Conservation (phyloP, 352 stramenopile genomes). For the Globisporangium alternatum region DNA sequence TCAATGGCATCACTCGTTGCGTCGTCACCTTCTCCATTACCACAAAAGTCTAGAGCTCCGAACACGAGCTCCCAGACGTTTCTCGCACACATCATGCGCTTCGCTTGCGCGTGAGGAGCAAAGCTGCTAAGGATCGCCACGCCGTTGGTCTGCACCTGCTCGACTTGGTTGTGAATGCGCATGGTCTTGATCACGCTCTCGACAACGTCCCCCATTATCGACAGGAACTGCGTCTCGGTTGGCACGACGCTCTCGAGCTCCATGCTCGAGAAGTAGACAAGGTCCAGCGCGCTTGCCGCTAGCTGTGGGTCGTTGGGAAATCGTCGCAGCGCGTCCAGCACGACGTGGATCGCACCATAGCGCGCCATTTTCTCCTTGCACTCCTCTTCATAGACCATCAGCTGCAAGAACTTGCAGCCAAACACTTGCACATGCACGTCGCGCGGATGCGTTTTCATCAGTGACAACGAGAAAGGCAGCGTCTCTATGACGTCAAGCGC, state of each 20-base stretch:
- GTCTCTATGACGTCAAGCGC: conserved; percentile 28
- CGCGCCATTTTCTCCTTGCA: conserved; percentile 44
- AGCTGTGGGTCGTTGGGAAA: conserved; percentile 42
- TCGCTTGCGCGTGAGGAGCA: conserved; percentile 25
- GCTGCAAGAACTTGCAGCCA: conserved; percentile 66
- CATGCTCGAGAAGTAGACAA: conserved; percentile 53
- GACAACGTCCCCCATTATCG: conserved; percentile 23
- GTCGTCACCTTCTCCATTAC: conserved; percentile 16
- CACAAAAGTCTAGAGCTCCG: conserved; percentile 21
- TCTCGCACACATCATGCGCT: conserved; percentile 17
- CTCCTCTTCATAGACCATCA: conserved; percentile 60
- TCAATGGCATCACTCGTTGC: conserved; percentile 33
- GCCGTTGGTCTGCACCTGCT: conserved; percentile 50
- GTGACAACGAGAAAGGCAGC: conserved; percentile 27
- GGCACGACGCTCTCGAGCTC: conserved; percentile 32
- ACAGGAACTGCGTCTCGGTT: conserved; percentile 5
- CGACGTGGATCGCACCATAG: conserved; percentile 25
- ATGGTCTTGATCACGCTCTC: conserved; percentile 32
- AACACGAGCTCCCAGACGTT: conserved; percentile 33
- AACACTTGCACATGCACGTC: conserved; percentile 39
- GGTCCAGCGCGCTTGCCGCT: conserved; percentile 38
- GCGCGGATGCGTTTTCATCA: conserved; percentile 31
- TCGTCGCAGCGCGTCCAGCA: conserved; percentile 31
- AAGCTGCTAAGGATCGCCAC: conserved; percentile 48
- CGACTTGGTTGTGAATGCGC: conserved; percentile 26